Base-by-base conservation (phyloP, 164 flowering plant species). In the Berberis vulgaris region DNA sequence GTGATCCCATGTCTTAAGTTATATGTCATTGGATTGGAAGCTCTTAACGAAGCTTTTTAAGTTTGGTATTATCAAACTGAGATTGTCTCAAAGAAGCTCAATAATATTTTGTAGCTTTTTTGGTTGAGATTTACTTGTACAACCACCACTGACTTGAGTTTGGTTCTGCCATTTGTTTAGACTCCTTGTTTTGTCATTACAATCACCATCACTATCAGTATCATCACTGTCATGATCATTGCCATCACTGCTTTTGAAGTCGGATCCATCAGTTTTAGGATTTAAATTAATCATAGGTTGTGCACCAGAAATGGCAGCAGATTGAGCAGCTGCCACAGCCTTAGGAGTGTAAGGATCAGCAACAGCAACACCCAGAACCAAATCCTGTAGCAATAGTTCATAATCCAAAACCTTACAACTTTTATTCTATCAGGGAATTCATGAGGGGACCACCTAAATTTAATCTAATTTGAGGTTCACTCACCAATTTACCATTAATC, bases 311-410 rank as follows among this genome's bases (percentile, higher is more conserved):
- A 84, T 68, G 39, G 89, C 86, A 26, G 26, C 26, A 66, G 87
- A 75, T 78, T 92, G 91, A 40, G 96, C 95, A 26, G 96, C 96
- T 8, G 84, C 86, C 57, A 92, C 78, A 7, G 98, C 98, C 65
- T 87, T 91, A 2, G 87, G 88, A 8, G 98, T 87, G 59, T 89
- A 80, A 59, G 89, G 88, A 75, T 92, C 96, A 61, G 96, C 87
- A 55, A 92, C 72, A 45, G 96, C 96, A 54, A 89, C 76, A 86
- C 84, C 79, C 76, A 26, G 26, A 26, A 26, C 26, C 26, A 26
- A 26, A 26, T 26, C 26, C 26, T 26, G 26, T 26, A 26, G 26
- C 26, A 26, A 26, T 0, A 26, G 0, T 26, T 26, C 26, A 0
- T 26, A 26, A 26, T 26, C 26, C 26, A 26, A 26, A 26, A 26